Conservation (phyloP, 2,329 filamentous ascomycete species). For the Phaeomoniella chlamydospora region DNA sequence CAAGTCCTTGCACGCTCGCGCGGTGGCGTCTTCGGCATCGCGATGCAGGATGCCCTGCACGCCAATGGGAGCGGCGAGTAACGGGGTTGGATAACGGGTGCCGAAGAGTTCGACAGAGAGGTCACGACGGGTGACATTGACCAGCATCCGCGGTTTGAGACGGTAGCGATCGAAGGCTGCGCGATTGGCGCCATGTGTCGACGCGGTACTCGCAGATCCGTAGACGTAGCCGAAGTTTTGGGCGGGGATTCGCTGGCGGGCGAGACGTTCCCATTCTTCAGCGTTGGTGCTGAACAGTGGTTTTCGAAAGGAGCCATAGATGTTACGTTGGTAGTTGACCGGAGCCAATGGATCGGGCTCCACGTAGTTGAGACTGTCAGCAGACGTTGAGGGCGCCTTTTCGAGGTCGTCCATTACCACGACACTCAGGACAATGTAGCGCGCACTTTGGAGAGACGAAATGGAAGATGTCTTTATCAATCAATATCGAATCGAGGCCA, state of each 20-base stretch:
- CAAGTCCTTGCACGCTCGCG: constrained; percentile 42
- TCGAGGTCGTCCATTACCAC: too few relatives aligned
- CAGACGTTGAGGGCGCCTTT: too few relatives aligned
- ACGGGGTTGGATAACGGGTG: constrained; percentile 29
- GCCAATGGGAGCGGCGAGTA: constrained; percentile 54
- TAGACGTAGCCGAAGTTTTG: constrained; percentile 44
- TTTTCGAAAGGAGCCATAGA: constrained; percentile 12
- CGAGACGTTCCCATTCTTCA: constrained; percentile 37
- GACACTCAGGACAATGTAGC: too few relatives aligned
- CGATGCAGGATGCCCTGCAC: constrained; percentile 53
- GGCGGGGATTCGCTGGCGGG: constrained; percentile 29
- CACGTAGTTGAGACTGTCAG: too few relatives aligned
- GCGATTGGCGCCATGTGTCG: constrained; percentile 16
- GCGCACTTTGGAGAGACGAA: too few relatives aligned
- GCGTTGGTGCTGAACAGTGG: constrained; percentile 42
- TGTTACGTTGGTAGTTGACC: constrained; percentile 10
- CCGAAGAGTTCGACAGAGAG: constrained; percentile 38
- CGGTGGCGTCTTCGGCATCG: constrained; percentile 48
- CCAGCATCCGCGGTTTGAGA: constrained; percentile 14
- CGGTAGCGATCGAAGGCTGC: constrained; percentile 16
- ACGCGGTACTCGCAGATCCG: constrained; percentile 34
- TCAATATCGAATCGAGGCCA: too few relatives aligned
- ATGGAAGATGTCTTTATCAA: too few relatives aligned
- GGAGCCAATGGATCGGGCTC: constrained; percentile 8
- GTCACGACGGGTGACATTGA: constrained; percentile 25